Evolutionary conservation across 164 flowering plant species (phyloP).

Genomic region (Liriodendron chinense): DNA sequence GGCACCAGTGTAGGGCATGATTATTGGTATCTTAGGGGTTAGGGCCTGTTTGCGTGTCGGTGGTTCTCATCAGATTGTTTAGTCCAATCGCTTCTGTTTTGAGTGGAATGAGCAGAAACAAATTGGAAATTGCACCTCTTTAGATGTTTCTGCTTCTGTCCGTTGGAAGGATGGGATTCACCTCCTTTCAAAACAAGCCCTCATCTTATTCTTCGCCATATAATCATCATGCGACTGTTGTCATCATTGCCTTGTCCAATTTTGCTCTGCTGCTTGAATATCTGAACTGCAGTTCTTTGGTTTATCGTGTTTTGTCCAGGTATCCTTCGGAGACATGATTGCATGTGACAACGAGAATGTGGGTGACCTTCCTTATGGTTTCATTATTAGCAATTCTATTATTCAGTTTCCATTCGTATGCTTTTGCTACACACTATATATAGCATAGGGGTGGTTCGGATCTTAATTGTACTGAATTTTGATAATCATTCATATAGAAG

Average conservation of each 20-base stretch:
- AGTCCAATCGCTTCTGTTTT: background rate
- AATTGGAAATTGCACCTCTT: too few relatives aligned
- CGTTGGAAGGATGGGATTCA: background rate
- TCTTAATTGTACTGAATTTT: too few relatives aligned
- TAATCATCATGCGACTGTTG: background rate
- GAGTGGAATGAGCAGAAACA: background rate
- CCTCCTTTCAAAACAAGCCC: background rate
- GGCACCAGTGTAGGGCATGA: too few relatives aligned
- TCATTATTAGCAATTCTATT: background rate
- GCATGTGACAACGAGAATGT: slow-evolving; percentile 98
- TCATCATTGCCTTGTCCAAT: background rate
- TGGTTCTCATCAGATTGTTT: background rate
- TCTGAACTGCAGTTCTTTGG: background rate
- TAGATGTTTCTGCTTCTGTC: background rate
- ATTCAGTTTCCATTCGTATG: background rate
- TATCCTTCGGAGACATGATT: slow-evolving; percentile 98
- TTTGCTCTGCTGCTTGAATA: background rate
- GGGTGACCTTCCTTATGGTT: slow-evolving; percentile 24
- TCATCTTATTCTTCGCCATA: too few relatives aligned
- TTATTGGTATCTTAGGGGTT: too few relatives aligned
- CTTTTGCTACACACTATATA: background rate
- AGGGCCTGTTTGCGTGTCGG: too few relatives aligned
- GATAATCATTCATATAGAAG: background rate
- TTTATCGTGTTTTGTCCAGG: slow-evolving; percentile 38
- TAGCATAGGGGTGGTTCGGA: too few relatives aligned